These are phyloP conservation scores for Pseudozyma hubeiensis DNA, from an alignment of 1,284 basidiomycete genomes.

Conservation along the genomic window DNA sequence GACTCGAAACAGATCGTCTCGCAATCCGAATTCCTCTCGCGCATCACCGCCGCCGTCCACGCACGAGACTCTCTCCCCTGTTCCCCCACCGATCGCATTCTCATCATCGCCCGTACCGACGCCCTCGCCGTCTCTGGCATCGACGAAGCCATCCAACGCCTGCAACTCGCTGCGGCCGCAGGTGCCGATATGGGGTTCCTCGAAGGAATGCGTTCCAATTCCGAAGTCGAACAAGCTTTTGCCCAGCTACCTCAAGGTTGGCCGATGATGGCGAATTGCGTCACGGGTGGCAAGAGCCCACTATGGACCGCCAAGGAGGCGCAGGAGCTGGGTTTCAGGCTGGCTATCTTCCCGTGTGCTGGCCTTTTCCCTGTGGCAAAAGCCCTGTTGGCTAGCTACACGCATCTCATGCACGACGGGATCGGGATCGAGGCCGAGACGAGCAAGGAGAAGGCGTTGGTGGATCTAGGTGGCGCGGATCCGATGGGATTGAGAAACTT, in stretches of 20 bases:
- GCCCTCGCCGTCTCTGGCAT: conserved; percentile 82
- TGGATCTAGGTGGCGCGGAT: conserved; percentile 39
- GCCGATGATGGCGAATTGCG: conserved; percentile 46
- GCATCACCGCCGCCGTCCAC: conserved; percentile 78
- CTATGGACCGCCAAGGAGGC: conserved; percentile 39
- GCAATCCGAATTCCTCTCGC: conserved; percentile 78
- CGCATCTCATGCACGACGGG: conserved; percentile 67
- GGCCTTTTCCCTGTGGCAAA: conserved; percentile 43
- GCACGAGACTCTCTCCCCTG: conserved; percentile 70
- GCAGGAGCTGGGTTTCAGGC: conserved; percentile 28
- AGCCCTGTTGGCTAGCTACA: conserved; percentile 32
- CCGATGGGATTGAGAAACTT: conserved; percentile 42
- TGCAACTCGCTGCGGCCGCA: conserved; percentile 78
- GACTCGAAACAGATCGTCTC: conserved; percentile 84
- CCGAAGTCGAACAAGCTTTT: conserved; percentile 77
- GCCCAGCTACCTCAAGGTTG: conserved; percentile 71
- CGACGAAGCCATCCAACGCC: conserved; percentile 79
- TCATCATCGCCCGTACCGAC: conserved; percentile 85
- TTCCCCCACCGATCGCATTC: conserved; percentile 77
- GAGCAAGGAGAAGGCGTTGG: not conserved
- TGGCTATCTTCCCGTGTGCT: conserved; percentile 53
- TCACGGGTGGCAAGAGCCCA: conserved; percentile 41
- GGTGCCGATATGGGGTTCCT: conserved; percentile 87
- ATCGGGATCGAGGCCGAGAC: conserved; percentile 38
- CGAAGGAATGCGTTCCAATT: conserved; percentile 75